Evolutionary conservation across 2,329 filamentous ascomycete species (phyloP).

Genomic region (Thermomyces lanuginosus): DNA sequence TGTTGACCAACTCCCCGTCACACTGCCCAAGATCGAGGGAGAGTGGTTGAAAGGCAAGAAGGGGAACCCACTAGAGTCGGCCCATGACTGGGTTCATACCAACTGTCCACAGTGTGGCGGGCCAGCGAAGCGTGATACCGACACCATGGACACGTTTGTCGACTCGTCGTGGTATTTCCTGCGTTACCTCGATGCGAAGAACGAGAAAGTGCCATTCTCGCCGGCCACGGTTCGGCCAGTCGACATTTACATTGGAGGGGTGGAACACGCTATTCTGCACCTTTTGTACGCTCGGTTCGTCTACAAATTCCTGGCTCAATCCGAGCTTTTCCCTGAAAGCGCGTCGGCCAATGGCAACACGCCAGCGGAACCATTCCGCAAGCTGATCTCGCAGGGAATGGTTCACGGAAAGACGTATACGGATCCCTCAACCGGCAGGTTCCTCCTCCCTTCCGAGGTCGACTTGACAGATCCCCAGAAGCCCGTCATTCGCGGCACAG

Average conservation of each 20-base stretch:
- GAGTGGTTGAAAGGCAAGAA: slow-evolving; percentile 52
- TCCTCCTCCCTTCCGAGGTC: slow-evolving; percentile 61
- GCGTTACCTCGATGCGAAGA: slow-evolving; percentile 58
- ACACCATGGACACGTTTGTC: slow-evolving; percentile 94
- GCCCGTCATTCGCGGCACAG: slow-evolving; percentile 48
- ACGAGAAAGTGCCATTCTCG: slow-evolving; percentile 45
- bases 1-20: slow-evolving; percentile 57
- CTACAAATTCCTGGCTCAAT: slow-evolving; percentile 61
- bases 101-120: slow-evolving; percentile 54
- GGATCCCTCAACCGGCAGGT: slow-evolving; percentile 57
- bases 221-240: slow-evolving; percentile 49
- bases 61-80: slow-evolving; percentile 61
- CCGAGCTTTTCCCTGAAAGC: slow-evolving; percentile 22
- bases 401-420: slow-evolving; percentile 74
- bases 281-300: slow-evolving; percentile 80
- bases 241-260: slow-evolving; percentile 74
- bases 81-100: slow-evolving; percentile 57
- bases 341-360: slow-evolving; percentile 18
- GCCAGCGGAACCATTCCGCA: slow-evolving; percentile 58
- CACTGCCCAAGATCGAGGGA: slow-evolving; percentile 51
- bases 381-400: slow-evolving; percentile 81
- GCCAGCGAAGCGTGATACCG: slow-evolving; percentile 63
- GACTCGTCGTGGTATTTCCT: slow-evolving; percentile 92
- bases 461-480: slow-evolving; percentile 41
- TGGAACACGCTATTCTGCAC: slow-evolving; percentile 83